Evolutionary conservation across 805 yeast genomes (phyloP).

Genomic region (Myxozyma monticola): DNA sequence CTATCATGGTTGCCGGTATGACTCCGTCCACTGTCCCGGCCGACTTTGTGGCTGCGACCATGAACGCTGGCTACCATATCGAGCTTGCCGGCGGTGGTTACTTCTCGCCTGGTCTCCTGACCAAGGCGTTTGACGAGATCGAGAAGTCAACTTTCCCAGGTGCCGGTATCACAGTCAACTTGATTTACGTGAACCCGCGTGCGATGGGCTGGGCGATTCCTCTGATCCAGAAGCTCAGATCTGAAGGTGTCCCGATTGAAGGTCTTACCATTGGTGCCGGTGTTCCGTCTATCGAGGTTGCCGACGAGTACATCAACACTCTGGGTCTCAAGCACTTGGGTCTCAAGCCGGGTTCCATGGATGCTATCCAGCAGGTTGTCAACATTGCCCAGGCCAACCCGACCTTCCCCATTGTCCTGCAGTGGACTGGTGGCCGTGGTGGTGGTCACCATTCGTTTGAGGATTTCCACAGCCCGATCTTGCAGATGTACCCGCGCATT

Average conservation of each 20-base stretch:
- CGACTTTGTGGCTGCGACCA: conserved; percentile 87
- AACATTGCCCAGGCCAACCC: conserved; percentile 95
- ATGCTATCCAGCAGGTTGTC: conserved; percentile 82
- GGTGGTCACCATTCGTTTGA: conserved; percentile 99
- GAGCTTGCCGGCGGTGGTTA: conserved; percentile 99
- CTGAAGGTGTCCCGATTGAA: conserved; percentile 92
- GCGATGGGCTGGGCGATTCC: conserved; percentile 99
- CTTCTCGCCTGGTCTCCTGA: conserved; percentile 70
- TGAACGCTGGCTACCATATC: conserved; percentile 95
- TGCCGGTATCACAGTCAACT: conserved; percentile 84
- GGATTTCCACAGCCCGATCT: conserved; percentile 97
- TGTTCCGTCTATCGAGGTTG: conserved; percentile 97
- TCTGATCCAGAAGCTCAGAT: conserved; percentile 82
- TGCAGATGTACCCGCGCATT: conserved; percentile 92
- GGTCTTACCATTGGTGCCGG: conserved; percentile 98
- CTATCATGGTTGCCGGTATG: conserved; percentile 98
- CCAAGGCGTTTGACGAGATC: conserved; percentile 71
- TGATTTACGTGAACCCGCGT: conserved; percentile 94
- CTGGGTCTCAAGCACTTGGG: conserved; percentile 92
- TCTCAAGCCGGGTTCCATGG: conserved; percentile 96
- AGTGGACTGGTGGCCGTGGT: conserved; percentile 99
- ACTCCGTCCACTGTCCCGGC: conserved; percentile 97
- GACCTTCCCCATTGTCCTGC: conserved; percentile 90
- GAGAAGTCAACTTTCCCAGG: conserved; percentile 75
- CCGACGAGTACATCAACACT: conserved; percentile 90